Percentiles rank a stretch among this genome's conserved stretches.
These are phyloP conservation scores for Domatiomyces catenatus DNA, from an alignment of 2,329 filamentous ascomycete genomes.

Conservation along the genomic window DNA sequence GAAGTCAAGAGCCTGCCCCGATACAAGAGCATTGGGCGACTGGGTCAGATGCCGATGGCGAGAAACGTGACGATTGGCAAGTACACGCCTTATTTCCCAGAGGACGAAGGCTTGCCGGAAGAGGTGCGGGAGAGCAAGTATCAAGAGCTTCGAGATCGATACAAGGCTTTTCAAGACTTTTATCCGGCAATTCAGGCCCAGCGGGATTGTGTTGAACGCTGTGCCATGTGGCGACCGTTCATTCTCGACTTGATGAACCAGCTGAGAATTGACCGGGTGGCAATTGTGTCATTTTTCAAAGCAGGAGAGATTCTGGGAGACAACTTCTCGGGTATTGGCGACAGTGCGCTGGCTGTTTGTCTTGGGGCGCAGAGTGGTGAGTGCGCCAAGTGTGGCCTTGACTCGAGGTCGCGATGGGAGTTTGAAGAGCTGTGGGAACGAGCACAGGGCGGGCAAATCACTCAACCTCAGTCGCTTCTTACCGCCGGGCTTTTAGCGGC, in stretches of 20 bases:
- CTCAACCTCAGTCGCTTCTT: neutral
- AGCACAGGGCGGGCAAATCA: neutral
- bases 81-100: constrained; percentile 7
- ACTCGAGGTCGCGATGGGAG: neutral
- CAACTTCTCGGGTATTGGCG: neutral
- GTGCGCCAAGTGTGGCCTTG: neutral
- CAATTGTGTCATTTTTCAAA: neutral
- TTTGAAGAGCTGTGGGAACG: neutral
- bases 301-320: neutral
- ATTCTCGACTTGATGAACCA: constrained; percentile 1
- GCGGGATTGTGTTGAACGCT: constrained; percentile 2
- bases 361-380: neutral
- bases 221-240: constrained; percentile 1
- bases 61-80: constrained; percentile 6
- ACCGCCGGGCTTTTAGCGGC: neutral
- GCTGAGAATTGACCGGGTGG: neutral
- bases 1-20: constrained; percentile 3
- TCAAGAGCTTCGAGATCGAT: constrained; percentile 4
- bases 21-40: constrained; percentile 9
- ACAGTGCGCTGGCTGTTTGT: neutral
- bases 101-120: constrained; percentile 4
- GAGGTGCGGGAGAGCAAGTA: neutral
- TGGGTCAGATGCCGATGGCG: constrained; percentile 6
- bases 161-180: constrained; percentile 1
- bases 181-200: neutral